A percentile compares a stretch with the other conserved stretches of the same genome.
These are phyloP conservation scores for Diaporthe amygdali DNA, from an alignment of 2,329 filamentous ascomycete genomes.

Conservation along the genomic window DNA sequence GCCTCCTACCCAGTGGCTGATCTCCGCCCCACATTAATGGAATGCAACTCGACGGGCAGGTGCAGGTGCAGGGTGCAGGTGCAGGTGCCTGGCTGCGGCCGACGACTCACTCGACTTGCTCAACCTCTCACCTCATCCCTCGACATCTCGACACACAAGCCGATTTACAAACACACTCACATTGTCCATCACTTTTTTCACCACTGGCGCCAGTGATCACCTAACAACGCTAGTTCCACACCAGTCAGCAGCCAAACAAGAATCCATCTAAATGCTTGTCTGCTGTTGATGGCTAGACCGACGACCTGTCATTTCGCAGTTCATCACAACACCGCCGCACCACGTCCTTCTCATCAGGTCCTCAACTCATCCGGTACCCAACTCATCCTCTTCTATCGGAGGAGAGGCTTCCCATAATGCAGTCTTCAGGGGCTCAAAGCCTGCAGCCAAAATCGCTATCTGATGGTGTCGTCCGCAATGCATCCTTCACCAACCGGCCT, in stretches of 20 bases:
- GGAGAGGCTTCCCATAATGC: background rate
- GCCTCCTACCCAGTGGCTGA: background rate
- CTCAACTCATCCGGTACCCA: background rate
- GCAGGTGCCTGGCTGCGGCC: too few species aligned
- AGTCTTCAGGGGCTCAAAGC: background rate
- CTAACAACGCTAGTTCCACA: background rate
- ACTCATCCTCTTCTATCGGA: too few species aligned
- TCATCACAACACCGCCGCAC: background rate
- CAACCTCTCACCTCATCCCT: background rate
- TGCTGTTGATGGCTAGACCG: background rate
- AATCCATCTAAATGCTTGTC: background rate
- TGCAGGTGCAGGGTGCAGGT: background rate
- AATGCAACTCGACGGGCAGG: background rate
- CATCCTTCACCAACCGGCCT: slow-evolving; percentile 41
- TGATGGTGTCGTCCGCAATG: slow-evolving; percentile 31
- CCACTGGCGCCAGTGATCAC: background rate
- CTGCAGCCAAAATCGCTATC: slow-evolving; percentile 7
- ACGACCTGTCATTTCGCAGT: background rate
- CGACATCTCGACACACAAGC: background rate
- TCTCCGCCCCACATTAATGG: background rate
- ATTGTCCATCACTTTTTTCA: background rate
- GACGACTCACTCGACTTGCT: background rate
- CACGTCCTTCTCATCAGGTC: background rate
- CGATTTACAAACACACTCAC: background rate
- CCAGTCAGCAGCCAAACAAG: background rate